These are phyloP conservation scores for Adiantum capillusveneris DNA, from an alignment of 75 land plant species.

Conservation along the genomic window DNA sequence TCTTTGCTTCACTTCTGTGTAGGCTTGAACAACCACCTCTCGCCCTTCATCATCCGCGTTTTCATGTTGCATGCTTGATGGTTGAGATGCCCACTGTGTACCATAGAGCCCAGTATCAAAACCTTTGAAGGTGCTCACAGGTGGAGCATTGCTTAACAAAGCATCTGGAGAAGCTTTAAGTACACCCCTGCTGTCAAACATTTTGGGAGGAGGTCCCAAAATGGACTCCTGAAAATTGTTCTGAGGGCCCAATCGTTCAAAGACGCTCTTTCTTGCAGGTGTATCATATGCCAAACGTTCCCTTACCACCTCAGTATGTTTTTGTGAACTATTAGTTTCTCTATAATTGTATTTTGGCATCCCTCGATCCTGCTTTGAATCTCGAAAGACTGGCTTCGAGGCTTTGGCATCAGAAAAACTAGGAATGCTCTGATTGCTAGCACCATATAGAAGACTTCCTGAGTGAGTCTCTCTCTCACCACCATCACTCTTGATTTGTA, in stretches of 20 bases:
- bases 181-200: neutral
- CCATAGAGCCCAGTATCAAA: neutral
- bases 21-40: neutral
- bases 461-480: neutral
- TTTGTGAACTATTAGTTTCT: neutral
- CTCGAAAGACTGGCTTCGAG: no score
- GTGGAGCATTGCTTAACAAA: neutral
- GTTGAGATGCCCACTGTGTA: neutral
- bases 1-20: neutral
- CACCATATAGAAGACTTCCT: neutral
- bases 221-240: neutral
- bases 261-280: constrained; percentile 2
- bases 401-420: no score
- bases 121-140: neutral
- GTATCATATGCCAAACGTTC: neutral
- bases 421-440: no score
- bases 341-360: neutral
- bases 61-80: neutral
- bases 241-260: constrained; percentile 4
- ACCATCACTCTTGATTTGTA: neutral
- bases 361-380: neutral
- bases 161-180: constrained; percentile 2
- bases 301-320: neutral
- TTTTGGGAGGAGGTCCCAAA: constrained; percentile 7
- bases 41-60: neutral